These are phyloP conservation scores for Pochonia chlamydosporia DNA, from an alignment of 2,329 filamentous ascomycete genomes.

Conservation along the genomic window DNA sequence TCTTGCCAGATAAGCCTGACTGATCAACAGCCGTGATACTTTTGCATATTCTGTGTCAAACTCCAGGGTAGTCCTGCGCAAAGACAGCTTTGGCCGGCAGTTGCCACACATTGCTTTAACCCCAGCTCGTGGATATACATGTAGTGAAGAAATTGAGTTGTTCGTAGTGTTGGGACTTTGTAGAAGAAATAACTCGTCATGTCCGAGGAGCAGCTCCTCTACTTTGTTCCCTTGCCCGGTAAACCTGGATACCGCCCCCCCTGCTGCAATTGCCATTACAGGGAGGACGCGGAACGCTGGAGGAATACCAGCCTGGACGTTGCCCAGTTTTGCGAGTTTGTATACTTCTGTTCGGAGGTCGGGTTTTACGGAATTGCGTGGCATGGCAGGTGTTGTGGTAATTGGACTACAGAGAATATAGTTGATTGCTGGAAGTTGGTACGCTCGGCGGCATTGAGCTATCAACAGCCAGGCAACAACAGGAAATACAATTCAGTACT, in stretches of 20 bases:
- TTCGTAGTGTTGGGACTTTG: background rate
- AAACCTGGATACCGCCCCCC: constrained; percentile 12
- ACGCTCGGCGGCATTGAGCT: too few relatives aligned
- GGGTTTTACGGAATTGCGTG: background rate
- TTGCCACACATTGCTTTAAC: background rate
- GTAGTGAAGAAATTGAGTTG: background rate
- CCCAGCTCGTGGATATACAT: background rate
- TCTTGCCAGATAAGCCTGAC: too few relatives aligned
- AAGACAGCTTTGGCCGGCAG: background rate
- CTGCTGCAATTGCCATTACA: constrained; percentile 12
- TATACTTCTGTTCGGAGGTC: constrained; percentile 12
- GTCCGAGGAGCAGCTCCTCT: constrained; percentile 13
- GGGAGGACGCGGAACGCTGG: constrained; percentile 14
- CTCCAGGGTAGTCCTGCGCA: too few relatives aligned
- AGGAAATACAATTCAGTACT: too few relatives aligned
- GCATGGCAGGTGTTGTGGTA: too few relatives aligned
- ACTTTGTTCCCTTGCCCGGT: constrained; percentile 10
- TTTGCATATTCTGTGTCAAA: too few relatives aligned
- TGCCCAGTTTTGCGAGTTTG: constrained; percentile 14
- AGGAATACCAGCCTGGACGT: constrained; percentile 14
- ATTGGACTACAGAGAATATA: too few relatives aligned
- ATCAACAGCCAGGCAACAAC: too few relatives aligned
- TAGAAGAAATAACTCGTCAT: constrained; percentile 9
- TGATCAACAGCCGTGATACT: too few relatives aligned
- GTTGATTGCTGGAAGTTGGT: too few relatives aligned